phyloP scores from a whole-genome alignment of 2,329 filamentous ascomycete genomes.

The Cytospora chrysosperma region DNA sequence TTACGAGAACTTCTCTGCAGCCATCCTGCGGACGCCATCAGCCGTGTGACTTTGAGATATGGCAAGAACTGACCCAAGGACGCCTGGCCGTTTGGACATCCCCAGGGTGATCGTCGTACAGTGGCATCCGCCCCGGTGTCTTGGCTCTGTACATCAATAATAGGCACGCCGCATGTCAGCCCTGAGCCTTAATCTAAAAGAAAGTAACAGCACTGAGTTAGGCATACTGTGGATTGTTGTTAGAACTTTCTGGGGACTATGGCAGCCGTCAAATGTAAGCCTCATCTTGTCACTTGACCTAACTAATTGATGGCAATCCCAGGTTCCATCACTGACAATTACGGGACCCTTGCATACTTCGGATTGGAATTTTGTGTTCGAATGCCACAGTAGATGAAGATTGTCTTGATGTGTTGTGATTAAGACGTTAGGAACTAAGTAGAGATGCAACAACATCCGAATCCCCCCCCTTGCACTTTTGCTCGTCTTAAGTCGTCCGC shows the following conservation, averaged over 20 bases:
- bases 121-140: slow-evolving; percentile 8
- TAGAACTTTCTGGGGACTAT: neutral
- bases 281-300: slow-evolving; percentile 34
- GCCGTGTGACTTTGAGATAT: neutral
- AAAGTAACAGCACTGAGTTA: neutral
- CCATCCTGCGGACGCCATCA: neutral
- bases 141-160: slow-evolving; percentile 8
- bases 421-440: no score
- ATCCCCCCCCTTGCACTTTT: no score
- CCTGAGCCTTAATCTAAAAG: neutral
- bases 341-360: neutral
- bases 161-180: slow-evolving; percentile 16
- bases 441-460: no score
- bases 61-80: no score
- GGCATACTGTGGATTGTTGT: neutral
- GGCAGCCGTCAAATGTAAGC: slow-evolving; percentile 16
- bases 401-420: no score
- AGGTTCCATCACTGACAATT: neutral
- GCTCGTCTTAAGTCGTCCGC: no score
- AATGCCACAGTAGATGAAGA: no score
- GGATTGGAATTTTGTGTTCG: neutral
- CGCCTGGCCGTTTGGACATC: neutral
- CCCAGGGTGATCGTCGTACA: neutral
- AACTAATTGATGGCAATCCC: slow-evolving; percentile 27
- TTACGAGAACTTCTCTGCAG: neutral